Evolutionary conservation across 768 basidiomycete genomes (phyloP), one percentile per base, ranked within the genome.

Genomic region (Tulasnella sp.): DNA sequence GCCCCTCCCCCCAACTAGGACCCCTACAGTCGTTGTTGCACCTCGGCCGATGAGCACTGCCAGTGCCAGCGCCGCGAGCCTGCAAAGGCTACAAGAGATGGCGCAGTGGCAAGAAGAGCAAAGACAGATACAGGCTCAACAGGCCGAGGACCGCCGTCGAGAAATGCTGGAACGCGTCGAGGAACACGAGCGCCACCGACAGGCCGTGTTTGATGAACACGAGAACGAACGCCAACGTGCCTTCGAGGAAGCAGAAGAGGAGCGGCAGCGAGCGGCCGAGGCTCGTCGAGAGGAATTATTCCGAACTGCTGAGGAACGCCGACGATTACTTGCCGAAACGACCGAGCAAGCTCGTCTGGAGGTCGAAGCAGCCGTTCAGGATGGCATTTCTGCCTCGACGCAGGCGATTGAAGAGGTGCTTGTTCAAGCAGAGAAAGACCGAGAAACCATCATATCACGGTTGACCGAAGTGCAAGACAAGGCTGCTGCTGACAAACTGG

Each of bases 131-230:
- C 29, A 46, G n/a, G 55, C 55, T 6, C 31, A 57, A 35, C 43
- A 61, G 37, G 59, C 59, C 36, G 49, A 43, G 23, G 39, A 37
- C 6, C 51, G 60, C 15, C 60, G 51, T 23, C 60, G 59, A 19
- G 59, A 32, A n/a, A 43, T 55, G 46, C 35, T 62, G 14, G 62
- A 62, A n/a, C 42, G 45, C 41, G 29, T 29, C 8, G 71, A 74
- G 2, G 72, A 73, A 3, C 74, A 70, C 2, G 84, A 85, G 63
- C 76, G 79, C 23, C 77, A 78, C 17, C 70, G 70, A 19, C 69
- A 73, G 32, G 74, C 73, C 7, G 74, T 74, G 59, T 70, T 74
- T 2, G 76, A 78, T 6, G 76, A 71, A 34, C 12, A 41, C 21
- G 62, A 62, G 53, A 35, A 37, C 17, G 79, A 79, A 59, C 72